A percentile compares a stretch with the other conserved stretches of the same genome.
These are phyloP conservation scores for Hypoxylon fuscum DNA, from an alignment of 495 filamentous ascomycete genomes.

Conservation along the genomic window DNA sequence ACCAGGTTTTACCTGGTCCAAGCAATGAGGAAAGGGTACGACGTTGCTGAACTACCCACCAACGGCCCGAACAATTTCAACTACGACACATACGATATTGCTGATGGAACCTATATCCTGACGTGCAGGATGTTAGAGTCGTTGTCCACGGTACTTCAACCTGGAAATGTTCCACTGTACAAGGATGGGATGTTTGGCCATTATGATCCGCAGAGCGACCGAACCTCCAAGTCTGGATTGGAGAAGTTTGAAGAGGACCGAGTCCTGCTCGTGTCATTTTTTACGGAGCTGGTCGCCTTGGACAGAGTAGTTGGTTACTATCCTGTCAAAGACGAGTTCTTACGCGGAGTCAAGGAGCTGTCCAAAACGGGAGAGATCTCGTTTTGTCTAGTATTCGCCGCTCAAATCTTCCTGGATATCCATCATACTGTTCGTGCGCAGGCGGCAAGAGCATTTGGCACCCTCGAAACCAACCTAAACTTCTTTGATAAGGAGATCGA, in stretches of 20 bases:
- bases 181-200: conserved; percentile 44
- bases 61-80: conserved; percentile 34
- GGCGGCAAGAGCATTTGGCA: conserved; percentile 17
- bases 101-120: conserved; percentile 31
- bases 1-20: conserved; percentile 30
- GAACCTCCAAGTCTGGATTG: conserved; percentile 35
- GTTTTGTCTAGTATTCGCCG: conserved; percentile 49
- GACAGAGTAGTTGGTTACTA: conserved; percentile 11
- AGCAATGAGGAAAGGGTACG: conserved; percentile 35
- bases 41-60: conserved; percentile 1
- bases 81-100: conserved; percentile 46
- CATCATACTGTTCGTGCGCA: conserved; percentile 42
- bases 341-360: conserved; percentile 45
- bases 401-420: conserved; percentile 54
- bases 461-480: conserved; percentile 24
- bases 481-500: conserved; percentile 40
- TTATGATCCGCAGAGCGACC: conserved; percentile 45
- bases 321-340: conserved; percentile 50
- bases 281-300: conserved; percentile 43
- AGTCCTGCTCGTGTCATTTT: conserved; percentile 42
- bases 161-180: conserved; percentile 35
- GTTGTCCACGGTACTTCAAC: conserved; percentile 31
- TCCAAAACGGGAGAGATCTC: conserved; percentile 33
- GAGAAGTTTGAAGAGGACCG: conserved; percentile 47
- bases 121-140: conserved; percentile 36